phyloP scores from a whole-genome alignment of 768 basidiomycete species.

The Fomitopsis pulvina region DNA sequence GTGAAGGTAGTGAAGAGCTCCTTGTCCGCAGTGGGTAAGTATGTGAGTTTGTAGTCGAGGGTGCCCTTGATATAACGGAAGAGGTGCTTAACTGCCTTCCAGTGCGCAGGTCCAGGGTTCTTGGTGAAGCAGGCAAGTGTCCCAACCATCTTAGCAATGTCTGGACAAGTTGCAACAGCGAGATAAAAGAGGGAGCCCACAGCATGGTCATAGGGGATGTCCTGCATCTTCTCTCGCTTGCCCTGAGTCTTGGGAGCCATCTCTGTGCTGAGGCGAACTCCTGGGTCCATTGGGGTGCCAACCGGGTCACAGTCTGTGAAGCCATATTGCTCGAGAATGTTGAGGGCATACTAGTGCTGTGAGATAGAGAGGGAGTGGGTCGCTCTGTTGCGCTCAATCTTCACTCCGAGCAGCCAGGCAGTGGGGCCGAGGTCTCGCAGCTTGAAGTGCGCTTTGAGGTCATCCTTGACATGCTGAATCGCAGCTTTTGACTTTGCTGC shows the following conservation, averaged over 20 bases:
- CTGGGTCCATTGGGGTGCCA: constrained; percentile 16
- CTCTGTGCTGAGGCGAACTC: constrained; percentile 5
- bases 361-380: constrained; percentile 11
- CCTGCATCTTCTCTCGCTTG: constrained; percentile 2
- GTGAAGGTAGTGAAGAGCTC: constrained; percentile 15
- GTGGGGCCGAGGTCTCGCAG: constrained; percentile 1
- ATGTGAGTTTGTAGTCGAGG: constrained; percentile 17
- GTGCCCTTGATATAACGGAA: constrained; percentile 32
- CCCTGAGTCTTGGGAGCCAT: constrained; percentile 1
- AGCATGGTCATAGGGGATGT: constrained; percentile 13
- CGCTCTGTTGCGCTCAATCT: constrained; percentile 5
- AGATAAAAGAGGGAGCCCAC: constrained; percentile 24
- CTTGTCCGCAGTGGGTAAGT: constrained; percentile 3
- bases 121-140: constrained; percentile 20
- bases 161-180: constrained; percentile 26
- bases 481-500: constrained; percentile 17
- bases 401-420: constrained; percentile 6
- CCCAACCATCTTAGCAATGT: constrained; percentile 24
- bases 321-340: constrained; percentile 17
- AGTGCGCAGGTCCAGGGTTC: constrained; percentile 25
- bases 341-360: constrained; percentile 17
- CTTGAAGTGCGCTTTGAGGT: not conserved
- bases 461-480: constrained; percentile 2
- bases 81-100: constrained; percentile 31
- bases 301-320: constrained; percentile 18